Evolutionary conservation across 2,329 filamentous ascomycete species (phyloP), one percentile per base, ranked within the genome.

Genomic region (Botrytis aclada): DNA sequence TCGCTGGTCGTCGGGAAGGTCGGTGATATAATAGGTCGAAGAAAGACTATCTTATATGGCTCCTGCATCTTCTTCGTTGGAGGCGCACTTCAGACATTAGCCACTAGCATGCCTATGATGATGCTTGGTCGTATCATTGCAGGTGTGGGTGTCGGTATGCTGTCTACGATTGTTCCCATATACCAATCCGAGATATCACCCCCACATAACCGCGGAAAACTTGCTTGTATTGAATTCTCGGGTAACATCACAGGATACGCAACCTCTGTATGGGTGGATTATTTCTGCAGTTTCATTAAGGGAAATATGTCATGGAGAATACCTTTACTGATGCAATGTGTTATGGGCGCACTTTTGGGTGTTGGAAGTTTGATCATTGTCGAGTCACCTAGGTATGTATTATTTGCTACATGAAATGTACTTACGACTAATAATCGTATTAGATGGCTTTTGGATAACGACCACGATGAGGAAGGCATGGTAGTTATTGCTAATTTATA

Each of bases 401-500:
- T 67, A 45, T 54, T 41, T 12, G 39, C 16, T 67, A 54, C 58
- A 16, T 45, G 51, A 51, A 62, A 41, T 32, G 32, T 65, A 34
- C 62, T 72, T 18, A 29, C 29, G 34, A 45, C 60, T 54, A 60
- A 70, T 75, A 76, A 72, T 77, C 47, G n/a, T n/a, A 45, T 63
- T 77, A 96, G 95, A 85, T 99, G 96, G 96, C 89, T 99, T 14
- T 86, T 99, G 65, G 96, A 99, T 81, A 97, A 97, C 80, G 96
- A 99, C 78, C 93, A 98, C 80, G 96, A 99, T 80, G 96, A 99
- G 82, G 96, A 99, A 82, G 96, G 96, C 70, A 98, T 99, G 83
- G 92, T 98, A 41, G 96, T 99, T 66, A 98, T 99, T 84, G 96
- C 96, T 74, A 98, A 98, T 81, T 87, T 99, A 10, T 98, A 98